Evolutionary conservation across 148 eudicot genomes (phyloP).

Genomic region (Agrostemma githago): DNA sequence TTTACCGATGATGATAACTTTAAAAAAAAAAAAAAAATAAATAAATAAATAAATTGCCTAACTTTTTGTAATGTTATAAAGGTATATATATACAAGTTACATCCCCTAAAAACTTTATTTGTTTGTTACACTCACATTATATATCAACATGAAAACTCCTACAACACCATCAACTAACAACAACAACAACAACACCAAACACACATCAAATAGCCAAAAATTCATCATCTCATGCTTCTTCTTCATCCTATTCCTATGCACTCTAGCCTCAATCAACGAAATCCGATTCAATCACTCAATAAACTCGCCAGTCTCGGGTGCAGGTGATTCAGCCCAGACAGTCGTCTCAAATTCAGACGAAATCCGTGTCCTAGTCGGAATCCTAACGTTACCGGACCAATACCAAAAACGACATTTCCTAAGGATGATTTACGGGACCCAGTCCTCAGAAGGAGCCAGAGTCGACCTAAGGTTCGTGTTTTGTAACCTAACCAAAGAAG

Average conservation of each 20-base stretch:
- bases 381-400: slow-evolving; percentile 77
- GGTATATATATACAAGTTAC: slow-evolving; percentile 1
- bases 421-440: slow-evolving; percentile 74
- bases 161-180: slow-evolving; percentile 10
- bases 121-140: slow-evolving; percentile 9
- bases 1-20: no score
- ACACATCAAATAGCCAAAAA: slow-evolving; percentile 27
- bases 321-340: background rate
- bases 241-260: slow-evolving; percentile 63
- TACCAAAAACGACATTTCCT: slow-evolving; percentile 75
- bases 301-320: slow-evolving; percentile 6
- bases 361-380: slow-evolving; percentile 69
- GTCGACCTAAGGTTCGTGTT: slow-evolving; percentile 76
- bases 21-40: no score
- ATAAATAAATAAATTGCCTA: no score
- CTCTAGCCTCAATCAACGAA: slow-evolving; percentile 68
- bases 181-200: background rate
- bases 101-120: background rate
- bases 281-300: slow-evolving; percentile 38
- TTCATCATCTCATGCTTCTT: slow-evolving; percentile 59
- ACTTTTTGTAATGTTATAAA: slow-evolving; percentile 8
- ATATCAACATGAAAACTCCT: slow-evolving; percentile 35
- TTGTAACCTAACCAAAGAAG: slow-evolving; percentile 86
- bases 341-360: slow-evolving; percentile 19
- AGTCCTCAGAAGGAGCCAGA: slow-evolving; percentile 40